Conservation (phyloP, 169 alveolate genomes). For the Plasmodium billcollinsi region DNA sequence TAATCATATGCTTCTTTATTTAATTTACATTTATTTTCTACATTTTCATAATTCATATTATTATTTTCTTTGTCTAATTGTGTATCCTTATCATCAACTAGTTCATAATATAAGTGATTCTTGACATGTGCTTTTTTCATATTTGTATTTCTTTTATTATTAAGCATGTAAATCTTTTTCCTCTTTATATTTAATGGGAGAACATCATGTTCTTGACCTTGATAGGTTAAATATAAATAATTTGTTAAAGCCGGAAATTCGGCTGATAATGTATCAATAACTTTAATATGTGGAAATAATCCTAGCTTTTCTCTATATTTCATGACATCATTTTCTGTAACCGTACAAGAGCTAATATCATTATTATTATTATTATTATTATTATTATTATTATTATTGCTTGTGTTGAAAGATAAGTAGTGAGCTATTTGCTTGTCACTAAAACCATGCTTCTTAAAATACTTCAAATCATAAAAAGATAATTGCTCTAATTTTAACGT, state of each 20-base stretch:
- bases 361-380: too few species aligned
- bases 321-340: constrained; percentile 84
- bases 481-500: constrained; percentile 28
- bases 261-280: constrained; percentile 92
- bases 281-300: constrained; percentile 86
- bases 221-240: constrained; percentile 91
- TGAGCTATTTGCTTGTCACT: constrained; percentile 86
- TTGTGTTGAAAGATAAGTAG: constrained; percentile 37
- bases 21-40: not conserved
- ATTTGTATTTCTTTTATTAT: not conserved
- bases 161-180: constrained; percentile 18
- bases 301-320: constrained; percentile 77
- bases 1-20: too few species aligned
- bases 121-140: not conserved
- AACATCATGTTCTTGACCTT: constrained; percentile 87
- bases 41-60: not conserved
- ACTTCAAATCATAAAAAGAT: constrained; percentile 78
- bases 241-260: constrained; percentile 92
- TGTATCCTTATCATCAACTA: not conserved
- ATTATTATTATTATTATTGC: too few species aligned
- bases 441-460: constrained; percentile 83
- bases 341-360: not conserved
- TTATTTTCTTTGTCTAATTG: not conserved
- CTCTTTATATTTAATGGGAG: constrained; percentile 79
- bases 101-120: not conserved